Evolutionary conservation across 2,329 filamentous ascomycete species (phyloP), one percentile per base, ranked within the genome.

Genomic region (Trichophyton schoenleinii): DNA sequence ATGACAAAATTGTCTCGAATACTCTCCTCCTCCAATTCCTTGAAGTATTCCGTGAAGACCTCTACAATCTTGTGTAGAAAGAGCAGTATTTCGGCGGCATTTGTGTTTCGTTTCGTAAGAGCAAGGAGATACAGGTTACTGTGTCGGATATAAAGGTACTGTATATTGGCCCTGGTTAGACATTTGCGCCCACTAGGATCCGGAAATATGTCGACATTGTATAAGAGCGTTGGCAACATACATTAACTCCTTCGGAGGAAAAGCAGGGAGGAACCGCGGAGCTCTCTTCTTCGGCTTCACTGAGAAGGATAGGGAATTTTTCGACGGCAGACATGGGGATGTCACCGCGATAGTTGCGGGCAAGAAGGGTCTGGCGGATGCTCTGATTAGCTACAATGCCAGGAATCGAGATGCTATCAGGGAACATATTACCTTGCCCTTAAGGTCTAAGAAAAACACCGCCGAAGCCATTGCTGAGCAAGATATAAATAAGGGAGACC

Each of bases 41-140:
- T 99, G 82, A 99, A 99, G 80, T 99, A 99, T 77, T 99, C 94
- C 63, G 94, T 99, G 73, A 99, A 99, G 66, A 99, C 94, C 75
- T 97, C 94, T 71, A 99, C 94, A 61, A 99, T 84, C 76, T 96
- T 95, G 80, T 99, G 94, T 61, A 99, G 83, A 81, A 99, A 99
- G 58, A 99, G 86, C 55, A 99, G 85, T 69, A 99, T 96, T 77
- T 99, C 94, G 77, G 94, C 91, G 67, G 94, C 94, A 80, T 99
- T 99, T 69, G 91, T 96, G 78, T 99, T 99, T 74, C 92, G 89
- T 82, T 99, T 99, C 62, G 94, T 99, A 63, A 99, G 81, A 65
- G 94, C 94, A 70, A 99, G 89, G 67, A 99, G 87, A 78, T 96
- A 99, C 68, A 99, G 88, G 78, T 99, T 99, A 79, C 95, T 97